Evolutionary conservation across 129 eudicot species (phyloP), one percentile per base, ranked within the genome.

Genomic region (Scalesia atractyloides): DNA sequence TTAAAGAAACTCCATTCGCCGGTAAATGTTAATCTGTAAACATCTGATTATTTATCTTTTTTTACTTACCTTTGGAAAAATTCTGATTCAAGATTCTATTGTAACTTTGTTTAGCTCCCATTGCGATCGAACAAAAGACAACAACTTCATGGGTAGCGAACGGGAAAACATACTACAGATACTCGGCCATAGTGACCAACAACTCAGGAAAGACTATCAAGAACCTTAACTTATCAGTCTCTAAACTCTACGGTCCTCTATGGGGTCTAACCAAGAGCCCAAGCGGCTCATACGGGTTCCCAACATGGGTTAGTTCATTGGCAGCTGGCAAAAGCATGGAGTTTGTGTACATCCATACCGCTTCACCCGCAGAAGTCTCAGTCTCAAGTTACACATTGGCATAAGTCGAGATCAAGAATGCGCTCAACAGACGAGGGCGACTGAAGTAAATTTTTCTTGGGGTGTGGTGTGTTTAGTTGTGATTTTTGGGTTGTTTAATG

Each of bases 81-180:
- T 8, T 12, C 52, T 59, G 0, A 59, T 65, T 70, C 19, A 34
- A 58, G 51, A 53, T 58, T 49, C 8, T 22, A 6, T 58, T 14
- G 13, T 49, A 68, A 2, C 44, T 72, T 61, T 67, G 41, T 81
- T 77, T 58, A 70, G 82, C 49, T 69, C 87, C 83, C 16, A 22
- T 94, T 61, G 79, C 69, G 43, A 66, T 94, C 43, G 76, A 77
- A 50, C 97, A 94, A 64, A 94, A 90, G 90, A 67, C 72, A 30
- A 86, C 93, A 33, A 5, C 74, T 80, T 90, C 98, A 70, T 94
- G 98, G 98, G 82, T 80, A 10, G 44, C 69, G 9, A 62, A 83
- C 16, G 98, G 98, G 33, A 85, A 76, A 56, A 94, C 89, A 13
- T 94, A 84, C 91, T 90, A 90, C 83, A 86, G 97, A 94, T 94